Evolutionary conservation across 1,139 yeast genomes (phyloP).

Genomic region (Zygosaccharomyces sapae): DNA sequence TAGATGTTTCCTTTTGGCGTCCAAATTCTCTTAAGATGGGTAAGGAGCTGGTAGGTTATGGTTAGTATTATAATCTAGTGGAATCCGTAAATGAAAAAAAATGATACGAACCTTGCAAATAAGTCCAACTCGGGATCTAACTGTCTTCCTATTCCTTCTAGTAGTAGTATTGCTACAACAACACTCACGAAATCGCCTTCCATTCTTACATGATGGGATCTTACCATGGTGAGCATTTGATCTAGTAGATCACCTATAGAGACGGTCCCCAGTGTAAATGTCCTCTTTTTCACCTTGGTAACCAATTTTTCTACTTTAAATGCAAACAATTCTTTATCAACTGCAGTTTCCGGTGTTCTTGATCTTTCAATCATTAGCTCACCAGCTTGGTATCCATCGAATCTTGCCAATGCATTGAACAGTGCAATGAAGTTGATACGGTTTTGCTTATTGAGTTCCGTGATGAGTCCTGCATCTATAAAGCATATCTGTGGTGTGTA

Average conservation of each 20-base stretch:
- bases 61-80: slow-evolving; percentile 38
- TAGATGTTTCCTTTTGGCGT: slow-evolving; percentile 56
- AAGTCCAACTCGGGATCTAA: slow-evolving; percentile 88
- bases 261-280: slow-evolving; percentile 88
- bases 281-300: slow-evolving; percentile 72
- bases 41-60: slow-evolving; percentile 53
- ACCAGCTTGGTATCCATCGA: slow-evolving; percentile 93
- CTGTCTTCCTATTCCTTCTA: slow-evolving; percentile 94
- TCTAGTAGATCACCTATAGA: slow-evolving; percentile 89
- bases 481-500: slow-evolving; percentile 85
- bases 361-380: slow-evolving; percentile 93
- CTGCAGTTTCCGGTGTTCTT: slow-evolving; percentile 87
- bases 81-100: slow-evolving; percentile 54
- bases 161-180: slow-evolving; percentile 77
- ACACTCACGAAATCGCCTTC: slow-evolving; percentile 96
- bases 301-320: slow-evolving; percentile 81
- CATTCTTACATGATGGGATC: slow-evolving; percentile 93
- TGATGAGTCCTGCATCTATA: slow-evolving; percentile 88
- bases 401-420: slow-evolving; percentile 81
- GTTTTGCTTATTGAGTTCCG: slow-evolving; percentile 75
- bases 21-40: slow-evolving; percentile 87
- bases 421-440: slow-evolving; percentile 82
- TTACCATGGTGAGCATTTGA: slow-evolving; percentile 83
- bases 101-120: slow-evolving; percentile 86
- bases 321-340: slow-evolving; percentile 80